These are phyloP conservation scores for Sicyos baderoa DNA, from an alignment of 306 rosid species.

Conservation along the genomic window DNA sequence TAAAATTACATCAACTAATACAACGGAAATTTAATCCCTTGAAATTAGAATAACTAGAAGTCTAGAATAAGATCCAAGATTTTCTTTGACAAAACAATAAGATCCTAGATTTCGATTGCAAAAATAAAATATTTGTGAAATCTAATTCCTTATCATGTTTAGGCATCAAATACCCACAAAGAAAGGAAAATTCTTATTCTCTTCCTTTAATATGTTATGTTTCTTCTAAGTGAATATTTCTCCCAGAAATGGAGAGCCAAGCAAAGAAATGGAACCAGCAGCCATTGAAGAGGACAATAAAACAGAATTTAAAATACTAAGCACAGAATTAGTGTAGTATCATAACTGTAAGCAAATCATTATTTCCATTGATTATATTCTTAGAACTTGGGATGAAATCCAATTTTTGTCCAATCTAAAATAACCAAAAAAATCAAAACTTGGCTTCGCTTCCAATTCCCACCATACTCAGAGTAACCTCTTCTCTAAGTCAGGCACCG, in stretches of 20 bases:
- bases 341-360: not conserved
- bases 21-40: too few species aligned
- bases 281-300: not conserved
- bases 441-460: too few species aligned
- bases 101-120: not conserved
- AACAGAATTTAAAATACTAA: not conserved
- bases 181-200: not conserved
- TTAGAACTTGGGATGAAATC: not conserved
- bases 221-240: not conserved
- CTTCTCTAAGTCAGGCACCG: too few species aligned
- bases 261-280: not conserved
- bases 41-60: not conserved
- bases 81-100: not conserved
- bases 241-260: not conserved
- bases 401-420: not conserved
- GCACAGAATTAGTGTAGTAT: not conserved
- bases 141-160: not conserved
- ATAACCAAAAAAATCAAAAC: too few species aligned
- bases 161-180: slow-evolving; percentile 5
- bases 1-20: not conserved
- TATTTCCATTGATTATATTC: not conserved
- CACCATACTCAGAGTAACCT: too few species aligned
- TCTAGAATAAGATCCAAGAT: not conserved
- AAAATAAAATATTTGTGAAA: not conserved
- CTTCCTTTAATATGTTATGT: not conserved